Evolutionary conservation across 2,329 filamentous ascomycete species (phyloP), one percentile per base, ranked within the genome.

Genomic region (Cercospora nicotianae): DNA sequence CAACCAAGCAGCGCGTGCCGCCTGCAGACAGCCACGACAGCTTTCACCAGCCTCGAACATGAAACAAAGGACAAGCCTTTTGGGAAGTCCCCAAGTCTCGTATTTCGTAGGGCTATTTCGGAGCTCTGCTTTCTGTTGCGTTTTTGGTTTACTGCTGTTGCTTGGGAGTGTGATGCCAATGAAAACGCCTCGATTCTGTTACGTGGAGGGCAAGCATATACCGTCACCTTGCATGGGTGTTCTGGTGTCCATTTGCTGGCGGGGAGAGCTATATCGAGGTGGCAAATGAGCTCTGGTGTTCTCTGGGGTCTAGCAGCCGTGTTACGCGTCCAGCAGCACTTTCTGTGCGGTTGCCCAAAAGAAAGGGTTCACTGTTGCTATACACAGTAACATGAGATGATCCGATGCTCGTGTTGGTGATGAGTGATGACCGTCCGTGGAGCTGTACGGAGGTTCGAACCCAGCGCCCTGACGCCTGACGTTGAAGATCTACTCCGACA

Each of bases 61-160:
- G 68, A 70, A 68, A 70, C 68, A 31, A 4, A 18, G n/a, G 63
- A 20, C 53, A 20, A 45, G 28, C 30, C 55, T 51, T 31, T 12
- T 12, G 36, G 26, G 16, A 4, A 53, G 26, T 28, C 20, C 10
- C 18, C 48, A 53, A 30, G 55, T 18, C 48, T 53, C 48, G 55
- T 58, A 33, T 58, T 58, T n/a, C 5, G 5, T 30, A 28, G 20
- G 28, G 55, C 55, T 58, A 58, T 59, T 36, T 65, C 57, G 57
- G 36, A 31, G 31, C n/a, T 33, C 30, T 18, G 5, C 55, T 53
- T 42, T 23, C 28, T 36, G 16, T 53, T 28, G 60, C 7, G 7
- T 42, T 42, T 39, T 42, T 8, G 16, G 6, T n/a, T n/a, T n/a
- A 42, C 18, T 55, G 5, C 45, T 31, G 39, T 48, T 31, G 16